A percentile compares a stretch with the other conserved stretches of the same genome.
Conservation (phyloP, 805 yeast genomes). For the Ogataea glucozyma region DNA sequence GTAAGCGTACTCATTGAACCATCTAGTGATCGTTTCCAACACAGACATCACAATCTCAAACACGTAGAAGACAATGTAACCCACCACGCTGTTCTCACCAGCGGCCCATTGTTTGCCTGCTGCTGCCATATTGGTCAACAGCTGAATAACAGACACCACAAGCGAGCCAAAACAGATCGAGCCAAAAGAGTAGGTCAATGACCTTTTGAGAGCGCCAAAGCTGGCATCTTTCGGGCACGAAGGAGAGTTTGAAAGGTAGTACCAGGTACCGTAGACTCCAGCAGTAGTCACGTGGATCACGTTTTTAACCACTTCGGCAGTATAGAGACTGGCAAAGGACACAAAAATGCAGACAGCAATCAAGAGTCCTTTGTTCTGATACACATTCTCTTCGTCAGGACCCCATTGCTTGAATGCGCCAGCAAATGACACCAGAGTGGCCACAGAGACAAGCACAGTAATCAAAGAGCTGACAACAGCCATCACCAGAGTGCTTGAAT, state of each 20-base stretch:
- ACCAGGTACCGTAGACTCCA: slow-evolving; percentile 91
- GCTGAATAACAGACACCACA: slow-evolving; percentile 70
- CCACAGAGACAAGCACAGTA: slow-evolving; percentile 8
- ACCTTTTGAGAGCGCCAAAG: slow-evolving; percentile 70
- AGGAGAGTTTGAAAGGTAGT: slow-evolving; percentile 55
- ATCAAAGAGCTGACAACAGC: slow-evolving; percentile 10
- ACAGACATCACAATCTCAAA: slow-evolving; percentile 33
- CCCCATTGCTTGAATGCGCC: slow-evolving; percentile 19
- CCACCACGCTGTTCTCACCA: slow-evolving; percentile 10
- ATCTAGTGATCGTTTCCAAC: slow-evolving; percentile 46
- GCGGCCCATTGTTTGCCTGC: slow-evolving; percentile 14
- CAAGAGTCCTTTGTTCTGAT: slow-evolving; percentile 18
- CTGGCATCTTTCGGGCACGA: slow-evolving; percentile 76
- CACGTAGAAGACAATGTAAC: slow-evolving; percentile 10
- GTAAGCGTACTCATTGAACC: slow-evolving; percentile 87
- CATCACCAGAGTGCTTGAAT: slow-evolving; percentile 58
- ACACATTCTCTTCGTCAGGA: slow-evolving; percentile 18
- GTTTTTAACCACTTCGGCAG: slow-evolving; percentile 78
- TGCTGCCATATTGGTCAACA: slow-evolving; percentile 7
- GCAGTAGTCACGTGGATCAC: slow-evolving; percentile 77
- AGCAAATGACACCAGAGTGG: background rate
- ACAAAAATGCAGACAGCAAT: slow-evolving; percentile 48
- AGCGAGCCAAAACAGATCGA: slow-evolving; percentile 81
- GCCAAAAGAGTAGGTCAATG: slow-evolving; percentile 84
- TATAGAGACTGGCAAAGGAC: slow-evolving; percentile 77